A percentile compares a stretch with the other conserved stretches of the same genome.
These are phyloP conservation scores for Puccinia hordei DNA, from an alignment of 1,284 basidiomycete species.

Conservation along the genomic window DNA sequence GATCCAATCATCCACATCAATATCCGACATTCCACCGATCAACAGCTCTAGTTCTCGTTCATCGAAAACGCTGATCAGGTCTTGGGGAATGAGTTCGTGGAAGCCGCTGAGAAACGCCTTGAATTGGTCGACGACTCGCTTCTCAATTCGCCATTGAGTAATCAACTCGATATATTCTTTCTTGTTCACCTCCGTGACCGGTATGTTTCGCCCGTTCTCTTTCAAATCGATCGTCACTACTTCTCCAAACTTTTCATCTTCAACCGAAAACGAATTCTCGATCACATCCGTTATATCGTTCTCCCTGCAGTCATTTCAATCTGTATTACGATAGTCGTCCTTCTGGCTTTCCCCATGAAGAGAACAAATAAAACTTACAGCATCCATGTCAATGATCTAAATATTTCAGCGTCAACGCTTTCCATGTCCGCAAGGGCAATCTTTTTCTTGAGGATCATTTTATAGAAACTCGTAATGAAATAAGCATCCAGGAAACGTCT, in stretches of 20 bases:
- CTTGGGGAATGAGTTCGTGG: conserved; percentile 89
- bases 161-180: conserved; percentile 94
- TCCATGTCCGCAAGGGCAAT: conserved; percentile 83
- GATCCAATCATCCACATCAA: conserved; percentile 74
- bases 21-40: conserved; percentile 98
- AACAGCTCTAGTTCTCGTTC: conserved; percentile 94
- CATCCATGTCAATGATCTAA: conserved; percentile 95
- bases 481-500: conserved; percentile 96
- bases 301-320: conserved; percentile 64
- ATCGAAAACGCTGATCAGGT: conserved; percentile 95
- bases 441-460: conserved; percentile 92
- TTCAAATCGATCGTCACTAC: conserved; percentile 90
- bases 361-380: conserved; percentile 61
- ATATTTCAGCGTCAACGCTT: conserved; percentile 83
- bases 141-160: conserved; percentile 90
- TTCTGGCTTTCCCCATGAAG: too few species aligned
- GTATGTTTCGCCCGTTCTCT: conserved; percentile 76
- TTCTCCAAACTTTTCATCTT: conserved; percentile 97
- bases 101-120: conserved; percentile 94
- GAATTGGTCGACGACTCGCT: conserved; percentile 91
- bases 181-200: conserved; percentile 97
- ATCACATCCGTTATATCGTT: conserved; percentile 93
- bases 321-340: too few species aligned
- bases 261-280: conserved; percentile 89
- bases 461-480: conserved; percentile 98